phyloP scores from a whole-genome alignment of 2,329 filamentous ascomycete genomes.

The Stachybotrys elegans region DNA sequence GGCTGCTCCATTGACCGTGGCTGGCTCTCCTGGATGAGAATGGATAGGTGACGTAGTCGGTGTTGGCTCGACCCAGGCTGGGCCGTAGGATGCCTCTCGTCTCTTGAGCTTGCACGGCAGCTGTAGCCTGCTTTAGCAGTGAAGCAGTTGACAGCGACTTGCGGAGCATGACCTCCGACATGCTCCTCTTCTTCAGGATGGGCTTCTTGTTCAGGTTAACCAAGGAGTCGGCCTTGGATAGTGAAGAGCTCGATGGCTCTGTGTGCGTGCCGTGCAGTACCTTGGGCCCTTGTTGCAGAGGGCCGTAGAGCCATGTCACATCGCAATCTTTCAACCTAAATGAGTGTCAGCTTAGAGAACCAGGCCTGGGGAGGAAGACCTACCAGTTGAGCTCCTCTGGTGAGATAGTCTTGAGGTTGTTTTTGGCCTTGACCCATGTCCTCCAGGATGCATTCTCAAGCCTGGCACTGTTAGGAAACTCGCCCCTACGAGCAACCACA shows the following conservation, averaged over 20 bases:
- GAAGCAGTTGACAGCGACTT: constrained; percentile 84
- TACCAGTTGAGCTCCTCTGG: constrained; percentile 93
- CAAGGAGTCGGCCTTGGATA: constrained; percentile 59
- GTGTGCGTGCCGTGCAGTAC: constrained; percentile 44
- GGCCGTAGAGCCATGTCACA: constrained; percentile 95
- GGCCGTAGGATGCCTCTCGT: constrained; percentile 48
- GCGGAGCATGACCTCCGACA: constrained; percentile 93
- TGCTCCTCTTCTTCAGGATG: constrained; percentile 93
- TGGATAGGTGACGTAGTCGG: constrained; percentile 63
- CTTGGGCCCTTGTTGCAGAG: constrained; percentile 68
- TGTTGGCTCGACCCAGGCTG: constrained; percentile 56
- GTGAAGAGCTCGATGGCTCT: constrained; percentile 33
- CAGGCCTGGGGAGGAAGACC: constrained; percentile 27
- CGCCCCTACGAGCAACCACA: constrained; percentile 71
- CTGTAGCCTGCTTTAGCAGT: constrained; percentile 81
- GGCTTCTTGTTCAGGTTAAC: constrained; percentile 69
- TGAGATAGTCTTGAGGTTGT: constrained; percentile 79
- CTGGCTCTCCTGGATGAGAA: constrained; percentile 59
- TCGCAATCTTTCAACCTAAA: constrained; percentile 91
- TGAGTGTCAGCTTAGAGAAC: constrained; percentile 20
- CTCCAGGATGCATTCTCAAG: constrained; percentile 97
- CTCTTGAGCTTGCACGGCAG: constrained; percentile 78
- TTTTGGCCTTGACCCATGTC: constrained; percentile 91
- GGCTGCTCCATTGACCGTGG: constrained; percentile 54
- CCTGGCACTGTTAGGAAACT: constrained; percentile 75